phyloP scores from a whole-genome alignment of 1,284 basidiomycete species.

The Ganoderma multipileum region DNA sequence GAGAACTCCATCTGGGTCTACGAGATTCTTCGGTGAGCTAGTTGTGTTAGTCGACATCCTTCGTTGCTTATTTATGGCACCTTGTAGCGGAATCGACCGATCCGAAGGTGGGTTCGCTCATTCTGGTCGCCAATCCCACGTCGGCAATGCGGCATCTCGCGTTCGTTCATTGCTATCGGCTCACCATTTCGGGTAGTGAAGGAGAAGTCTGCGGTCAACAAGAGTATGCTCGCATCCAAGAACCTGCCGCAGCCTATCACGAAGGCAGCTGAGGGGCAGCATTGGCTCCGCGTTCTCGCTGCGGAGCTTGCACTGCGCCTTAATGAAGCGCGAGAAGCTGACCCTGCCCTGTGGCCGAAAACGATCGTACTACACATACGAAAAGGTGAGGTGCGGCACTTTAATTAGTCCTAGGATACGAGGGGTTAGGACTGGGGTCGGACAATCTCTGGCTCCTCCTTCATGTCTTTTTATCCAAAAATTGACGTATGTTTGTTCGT shows the following conservation, averaged over 20 bases:
- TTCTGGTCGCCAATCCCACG: neutral
- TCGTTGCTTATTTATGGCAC: neutral
- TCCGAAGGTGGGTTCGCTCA: slow-evolving; percentile 70
- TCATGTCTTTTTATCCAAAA: neutral
- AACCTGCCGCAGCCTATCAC: slow-evolving; percentile 85
- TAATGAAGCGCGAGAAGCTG: slow-evolving; percentile 78
- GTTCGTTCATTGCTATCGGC: neutral
- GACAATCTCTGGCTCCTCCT: too few species aligned
- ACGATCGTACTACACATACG: slow-evolving; percentile 82
- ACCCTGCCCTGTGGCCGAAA: slow-evolving; percentile 90
- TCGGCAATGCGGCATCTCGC: slow-evolving; percentile 25
- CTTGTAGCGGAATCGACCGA: slow-evolving; percentile 83
- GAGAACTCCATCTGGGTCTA: slow-evolving; percentile 91
- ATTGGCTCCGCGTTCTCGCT: slow-evolving; percentile 92
- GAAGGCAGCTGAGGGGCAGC: slow-evolving; percentile 75
- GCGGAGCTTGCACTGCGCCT: slow-evolving; percentile 89
- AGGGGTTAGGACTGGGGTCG: too few species aligned
- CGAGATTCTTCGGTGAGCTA: slow-evolving; percentile 72
- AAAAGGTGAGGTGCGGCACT: slow-evolving; percentile 54
- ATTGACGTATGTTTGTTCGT: neutral
- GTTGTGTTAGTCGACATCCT: neutral
- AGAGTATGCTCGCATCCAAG: slow-evolving; percentile 95
- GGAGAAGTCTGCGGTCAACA: slow-evolving; percentile 80
- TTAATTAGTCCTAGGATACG: neutral
- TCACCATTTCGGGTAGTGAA: slow-evolving; percentile 64